Percentiles rank a stretch among this genome's conserved stretches.
phyloP scores from a whole-genome alignment of 192 early-diverging fungal genomes.

The Chytriomyces confervae region DNA sequence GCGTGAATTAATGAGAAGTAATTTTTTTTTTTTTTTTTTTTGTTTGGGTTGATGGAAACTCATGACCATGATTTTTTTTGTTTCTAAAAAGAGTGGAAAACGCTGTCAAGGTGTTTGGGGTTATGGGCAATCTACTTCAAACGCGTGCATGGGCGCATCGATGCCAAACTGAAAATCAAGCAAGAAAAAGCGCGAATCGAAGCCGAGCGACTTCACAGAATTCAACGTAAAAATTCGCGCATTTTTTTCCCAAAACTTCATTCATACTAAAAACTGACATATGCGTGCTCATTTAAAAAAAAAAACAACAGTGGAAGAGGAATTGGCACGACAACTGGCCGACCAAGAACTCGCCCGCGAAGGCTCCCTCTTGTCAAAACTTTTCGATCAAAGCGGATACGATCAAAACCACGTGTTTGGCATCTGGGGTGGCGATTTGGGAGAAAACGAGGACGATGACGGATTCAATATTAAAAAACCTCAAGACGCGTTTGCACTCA shows the following conservation, averaged over 20 bases:
- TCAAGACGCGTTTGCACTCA: constrained; percentile 14
- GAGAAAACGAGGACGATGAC: constrained; percentile 15
- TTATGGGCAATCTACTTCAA: constrained; percentile 26
- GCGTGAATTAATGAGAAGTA: constrained; percentile 27
- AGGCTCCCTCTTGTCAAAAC: constrained; percentile 5
- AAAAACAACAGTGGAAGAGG: constrained; percentile 29
- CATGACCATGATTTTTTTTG: background rate
- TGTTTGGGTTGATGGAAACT: background rate
- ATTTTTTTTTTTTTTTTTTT: background rate
- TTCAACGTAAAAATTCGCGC: constrained; percentile 5
- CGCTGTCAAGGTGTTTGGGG: constrained; percentile 1
- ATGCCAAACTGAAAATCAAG: constrained; percentile 1
- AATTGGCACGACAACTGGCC: constrained; percentile 10
- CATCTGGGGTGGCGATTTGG: constrained; percentile 22
- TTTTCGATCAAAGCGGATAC: background rate
- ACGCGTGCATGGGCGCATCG: constrained; percentile 12
- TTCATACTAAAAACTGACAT: background rate
- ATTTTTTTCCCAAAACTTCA: background rate
- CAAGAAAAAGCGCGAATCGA: constrained; percentile 15
- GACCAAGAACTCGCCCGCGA: constrained; percentile 24
- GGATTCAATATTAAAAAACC: constrained; percentile 8
- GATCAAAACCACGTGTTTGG: constrained; percentile 20
- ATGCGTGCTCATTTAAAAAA: background rate
- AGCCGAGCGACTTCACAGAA: constrained; percentile 7
- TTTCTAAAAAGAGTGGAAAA: constrained; percentile 5